Base-by-base conservation (phyloP, 257 asterid genomes). In the Solanum pennellii region DNA sequence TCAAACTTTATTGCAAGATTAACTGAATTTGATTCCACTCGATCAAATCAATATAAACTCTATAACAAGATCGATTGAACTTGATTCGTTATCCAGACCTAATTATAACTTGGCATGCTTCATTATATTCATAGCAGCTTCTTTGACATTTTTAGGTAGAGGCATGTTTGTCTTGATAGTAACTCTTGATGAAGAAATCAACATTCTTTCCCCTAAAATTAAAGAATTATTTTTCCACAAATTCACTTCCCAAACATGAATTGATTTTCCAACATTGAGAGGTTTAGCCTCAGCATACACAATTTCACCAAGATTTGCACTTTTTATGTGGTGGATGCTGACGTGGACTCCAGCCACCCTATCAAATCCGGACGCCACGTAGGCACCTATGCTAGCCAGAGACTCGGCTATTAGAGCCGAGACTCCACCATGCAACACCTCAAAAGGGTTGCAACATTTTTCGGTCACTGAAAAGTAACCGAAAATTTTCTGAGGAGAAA, bases 181-280 rank as follows among this genome's bases (percentile, higher is more conserved):
- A 76, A 96, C 96, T 87, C 98, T 93, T 37, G 98, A 91, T 2
- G 98, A 89, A 41, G 99, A 89, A 66, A 94, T 89, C 93, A 94
- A 49, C 6, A 89, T 37, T 83, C 83, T 92, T 6, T 11, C 62
- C 65, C 90, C 93, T 1, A 71, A 41, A 16, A 73, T 77, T 41
- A 91, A 85, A 12, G 92, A 83, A 71, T 5, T 2, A 3, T 91
- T 27, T 88, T 92, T 91, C 89, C 91, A 94, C 1, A 96, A 88
- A 60, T 88, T 87, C 56, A 95, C 98, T 89, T 94, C 96, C 98
- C 98, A 95, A 2, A 96, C 97, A 94, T 96, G 99, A 87, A 96
- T 88, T 25, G 98, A 92, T 87, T 88, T 94, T 5, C 99, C 98
- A 62, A 91, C 85, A 49, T 86, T 92, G 87, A 94, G 75, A 1